Percentiles rank a stretch among this genome's conserved stretches.
phyloP scores from a whole-genome alignment of 805 yeast species.

The Metschnikowia kunwiensis region DNA sequence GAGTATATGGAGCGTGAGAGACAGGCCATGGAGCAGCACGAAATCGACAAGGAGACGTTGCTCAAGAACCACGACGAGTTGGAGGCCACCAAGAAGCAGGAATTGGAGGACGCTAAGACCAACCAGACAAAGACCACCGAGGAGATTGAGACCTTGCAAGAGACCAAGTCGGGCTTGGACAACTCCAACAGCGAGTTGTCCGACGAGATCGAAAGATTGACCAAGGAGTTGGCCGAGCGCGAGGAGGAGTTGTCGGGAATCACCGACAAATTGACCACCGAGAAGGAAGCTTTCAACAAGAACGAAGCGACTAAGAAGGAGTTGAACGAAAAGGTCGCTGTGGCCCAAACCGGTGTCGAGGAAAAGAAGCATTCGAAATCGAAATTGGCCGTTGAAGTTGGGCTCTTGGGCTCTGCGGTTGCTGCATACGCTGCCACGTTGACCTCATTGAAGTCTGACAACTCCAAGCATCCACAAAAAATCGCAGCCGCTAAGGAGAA shows the following conservation, averaged over 20 bases:
- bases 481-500: conserved; percentile 42
- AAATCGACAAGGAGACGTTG: conserved; percentile 41
- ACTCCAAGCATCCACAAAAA: conserved; percentile 33
- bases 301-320: conserved; percentile 39
- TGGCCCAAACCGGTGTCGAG: conserved; percentile 34
- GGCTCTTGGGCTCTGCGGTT: conserved; percentile 39
- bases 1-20: conserved; percentile 47
- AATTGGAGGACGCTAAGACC: conserved; percentile 40
- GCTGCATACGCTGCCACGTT: conserved; percentile 46
- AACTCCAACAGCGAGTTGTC: conserved; percentile 37
- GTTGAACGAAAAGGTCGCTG: conserved; percentile 36
- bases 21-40: conserved; percentile 46
- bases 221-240: conserved; percentile 42
- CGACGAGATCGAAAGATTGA: conserved; percentile 40
- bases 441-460: conserved; percentile 35
- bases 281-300: conserved; percentile 27
- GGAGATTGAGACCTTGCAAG: conserved; percentile 44
- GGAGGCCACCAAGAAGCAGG: conserved; percentile 44
- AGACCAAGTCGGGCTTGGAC: conserved; percentile 41
- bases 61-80: conserved; percentile 43
- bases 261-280: conserved; percentile 30
- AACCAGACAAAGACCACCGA: conserved; percentile 42
- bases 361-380: conserved; percentile 37
- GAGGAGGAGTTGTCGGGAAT: conserved; percentile 30
- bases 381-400: conserved; percentile 42